Conservation (phyloP, 2,329 filamentous ascomycete species). For the Aureobasidium leucospermi region DNA sequence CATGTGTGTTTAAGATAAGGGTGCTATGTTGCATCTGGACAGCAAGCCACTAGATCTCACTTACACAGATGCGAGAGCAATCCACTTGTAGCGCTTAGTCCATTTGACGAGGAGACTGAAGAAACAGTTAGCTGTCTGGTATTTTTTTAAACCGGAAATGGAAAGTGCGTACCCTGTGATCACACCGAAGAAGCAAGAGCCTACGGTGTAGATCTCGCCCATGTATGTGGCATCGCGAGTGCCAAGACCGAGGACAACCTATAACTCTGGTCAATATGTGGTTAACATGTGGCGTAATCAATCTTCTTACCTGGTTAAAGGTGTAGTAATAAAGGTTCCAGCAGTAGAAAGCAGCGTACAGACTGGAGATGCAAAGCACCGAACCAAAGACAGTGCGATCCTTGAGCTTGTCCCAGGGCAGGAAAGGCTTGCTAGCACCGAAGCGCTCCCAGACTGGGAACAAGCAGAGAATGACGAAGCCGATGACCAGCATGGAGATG, state of each 20-base stretch:
- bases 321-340: slow-evolving; percentile 33
- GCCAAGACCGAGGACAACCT: not conserved
- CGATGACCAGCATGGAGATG: slow-evolving; percentile 27
- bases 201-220: slow-evolving; percentile 29
- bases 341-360: slow-evolving; percentile 43
- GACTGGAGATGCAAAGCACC: slow-evolving; percentile 30
- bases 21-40: too few species aligned
- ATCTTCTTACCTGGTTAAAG: not conserved
- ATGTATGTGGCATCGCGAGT: slow-evolving; percentile 7
- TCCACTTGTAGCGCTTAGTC: slow-evolving; percentile 45
- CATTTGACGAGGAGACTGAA: slow-evolving; percentile 34
- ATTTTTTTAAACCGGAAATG: not conserved
- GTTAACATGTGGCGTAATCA: accelerated
- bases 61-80: slow-evolving; percentile 24
- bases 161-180: slow-evolving; percentile 32
- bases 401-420: slow-evolving; percentile 46
- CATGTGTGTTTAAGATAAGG: too few species aligned
- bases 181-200: slow-evolving; percentile 37
- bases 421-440: slow-evolving; percentile 49
- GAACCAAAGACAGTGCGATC: slow-evolving; percentile 45
- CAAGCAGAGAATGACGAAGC: slow-evolving; percentile 24
- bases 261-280: not conserved
- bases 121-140: not conserved
- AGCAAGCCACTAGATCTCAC: too few species aligned
- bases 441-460: slow-evolving; percentile 54